A percentile compares a stretch with the other conserved stretches of the same genome.
These are phyloP conservation scores for Schizochytrium sp. DNA, from an alignment of 108 stramenopile species.

Conservation along the genomic window DNA sequence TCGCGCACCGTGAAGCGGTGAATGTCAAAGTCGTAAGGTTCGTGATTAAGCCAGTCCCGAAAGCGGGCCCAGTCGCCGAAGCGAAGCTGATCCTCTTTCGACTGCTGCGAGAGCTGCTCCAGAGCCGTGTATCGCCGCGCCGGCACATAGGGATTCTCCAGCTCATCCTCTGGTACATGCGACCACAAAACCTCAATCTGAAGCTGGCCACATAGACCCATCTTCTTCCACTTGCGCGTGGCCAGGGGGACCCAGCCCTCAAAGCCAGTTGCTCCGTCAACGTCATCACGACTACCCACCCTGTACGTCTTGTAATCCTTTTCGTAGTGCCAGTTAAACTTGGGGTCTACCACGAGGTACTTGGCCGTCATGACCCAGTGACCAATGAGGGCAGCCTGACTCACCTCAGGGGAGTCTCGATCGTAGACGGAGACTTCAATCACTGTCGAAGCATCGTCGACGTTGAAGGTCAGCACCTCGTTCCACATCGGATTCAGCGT, in stretches of 20 bases:
- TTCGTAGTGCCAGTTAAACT: not conserved
- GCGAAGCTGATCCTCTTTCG: not conserved
- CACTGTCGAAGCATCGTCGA: not conserved
- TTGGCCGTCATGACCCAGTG: slow-evolving; percentile 7
- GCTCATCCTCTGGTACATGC: slow-evolving; percentile 4
- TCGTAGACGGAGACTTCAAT: not conserved
- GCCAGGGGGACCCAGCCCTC: slow-evolving; percentile 2
- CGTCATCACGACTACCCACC: not conserved
- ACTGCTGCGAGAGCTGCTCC: slow-evolving; percentile 11
- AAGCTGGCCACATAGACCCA: not conserved
- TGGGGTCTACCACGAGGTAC: not conserved
- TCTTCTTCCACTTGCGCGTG: not conserved
- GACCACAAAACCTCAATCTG: not conserved
- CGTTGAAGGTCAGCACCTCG: not conserved
- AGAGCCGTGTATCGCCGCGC: not conserved
- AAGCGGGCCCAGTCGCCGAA: slow-evolving; percentile 14
- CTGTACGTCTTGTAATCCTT: slow-evolving; percentile 13
- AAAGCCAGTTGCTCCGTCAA: not conserved
- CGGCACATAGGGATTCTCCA: not conserved
- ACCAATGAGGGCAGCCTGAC: not conserved
- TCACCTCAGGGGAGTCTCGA: not conserved
- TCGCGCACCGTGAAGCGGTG: not conserved
- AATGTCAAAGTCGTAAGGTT: not conserved
- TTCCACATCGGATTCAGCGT: slow-evolving; percentile 16
- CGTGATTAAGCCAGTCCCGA: slow-evolving; percentile 10